Conservation (phyloP, 768 basidiomycete species). For the Boletellus ananas region DNA sequence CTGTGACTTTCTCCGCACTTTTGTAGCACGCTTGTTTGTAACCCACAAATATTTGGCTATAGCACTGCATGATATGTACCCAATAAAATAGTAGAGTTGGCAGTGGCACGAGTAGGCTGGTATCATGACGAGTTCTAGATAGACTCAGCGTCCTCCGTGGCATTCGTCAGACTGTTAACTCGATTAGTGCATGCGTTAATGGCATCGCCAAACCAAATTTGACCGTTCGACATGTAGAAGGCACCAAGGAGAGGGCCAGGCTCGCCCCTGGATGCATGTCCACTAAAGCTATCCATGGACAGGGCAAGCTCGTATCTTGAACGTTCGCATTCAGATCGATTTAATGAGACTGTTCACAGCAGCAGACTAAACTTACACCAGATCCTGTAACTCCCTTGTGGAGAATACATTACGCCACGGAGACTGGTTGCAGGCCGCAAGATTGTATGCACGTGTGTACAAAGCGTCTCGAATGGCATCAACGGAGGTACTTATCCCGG, state of each 20-base stretch:
- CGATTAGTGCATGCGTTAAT: neutral
- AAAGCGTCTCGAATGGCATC: conserved; percentile 36
- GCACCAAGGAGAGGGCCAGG: conserved; percentile 35
- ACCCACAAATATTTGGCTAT: too few relatives aligned
- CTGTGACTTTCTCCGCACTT: neutral
- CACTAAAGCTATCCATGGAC: conserved; percentile 33
- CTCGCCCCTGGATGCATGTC: conserved; percentile 26
- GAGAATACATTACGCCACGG: conserved; percentile 37
- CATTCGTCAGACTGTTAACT: conserved; percentile 32
- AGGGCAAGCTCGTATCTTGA: conserved; percentile 35
- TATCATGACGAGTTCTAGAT: conserved; percentile 43
- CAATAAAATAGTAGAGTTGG: conserved; percentile 19
- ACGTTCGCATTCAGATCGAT: neutral
- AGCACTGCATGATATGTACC: too few relatives aligned
- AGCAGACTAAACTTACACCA: conserved; percentile 29
- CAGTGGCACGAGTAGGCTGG: conserved; percentile 36
- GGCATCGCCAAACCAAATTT: neutral
- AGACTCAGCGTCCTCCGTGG: conserved; percentile 30
- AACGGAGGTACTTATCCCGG: conserved; percentile 29
- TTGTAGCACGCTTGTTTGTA: too few relatives aligned
- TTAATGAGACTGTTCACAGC: neutral
- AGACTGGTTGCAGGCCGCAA: conserved; percentile 31
- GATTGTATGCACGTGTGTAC: conserved; percentile 37
- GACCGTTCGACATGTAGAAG: conserved; percentile 31
- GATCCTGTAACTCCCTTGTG: conserved; percentile 28